Evolutionary conservation across 2,329 filamentous ascomycete species (phyloP), one percentile per base, ranked within the genome.

Genomic region (Cytospora mali): DNA sequence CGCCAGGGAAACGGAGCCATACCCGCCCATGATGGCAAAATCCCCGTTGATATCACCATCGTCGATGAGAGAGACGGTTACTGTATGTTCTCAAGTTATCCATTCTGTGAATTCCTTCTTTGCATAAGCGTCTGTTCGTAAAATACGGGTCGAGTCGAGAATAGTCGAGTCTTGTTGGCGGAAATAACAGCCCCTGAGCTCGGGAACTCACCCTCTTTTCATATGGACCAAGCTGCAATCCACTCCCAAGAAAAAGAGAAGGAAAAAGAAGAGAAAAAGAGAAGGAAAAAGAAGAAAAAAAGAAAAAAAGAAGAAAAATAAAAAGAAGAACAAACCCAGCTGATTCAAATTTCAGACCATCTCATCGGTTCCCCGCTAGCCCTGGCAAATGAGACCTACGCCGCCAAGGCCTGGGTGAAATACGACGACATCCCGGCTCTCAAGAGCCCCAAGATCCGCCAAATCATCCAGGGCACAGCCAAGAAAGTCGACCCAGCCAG

Each of bases 11-110:
- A 63, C 53, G 69, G 64, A 56, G 69, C 64, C 55, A 69, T 62
- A 7, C 65, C 67, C 52, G 66, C 64, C 56, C 62, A 68, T 42
- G 42, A 62, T 65, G 65, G 60, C 61, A 65, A 77, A 27, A 78
- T 88, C 51, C 80, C 84, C 1, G 75, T 91, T 16, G 83, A 92
- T 42, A 87, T 93, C 56, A 92, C 88, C 25, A 82, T 93, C 25
- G 86, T 91, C 27, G 90, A 93, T 69, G 89, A 93, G 74, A 80
- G 89, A n/a, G 90, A 93, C 78, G 91, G 91, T n/a, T 93, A 87
- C 73, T 93, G 90, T 93, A 79, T 69, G 88, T 75, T 9, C 67
- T 50, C 64, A 48, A 28, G 18, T 9, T 10, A 21, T 42, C 39
- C 42, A n/a, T 4, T 4, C 31, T 28, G 2, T 7, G 39, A 5